phyloP scores from a whole-genome alignment of 139 green algal species.

The Tetradesmus lagerheimii region DNA sequence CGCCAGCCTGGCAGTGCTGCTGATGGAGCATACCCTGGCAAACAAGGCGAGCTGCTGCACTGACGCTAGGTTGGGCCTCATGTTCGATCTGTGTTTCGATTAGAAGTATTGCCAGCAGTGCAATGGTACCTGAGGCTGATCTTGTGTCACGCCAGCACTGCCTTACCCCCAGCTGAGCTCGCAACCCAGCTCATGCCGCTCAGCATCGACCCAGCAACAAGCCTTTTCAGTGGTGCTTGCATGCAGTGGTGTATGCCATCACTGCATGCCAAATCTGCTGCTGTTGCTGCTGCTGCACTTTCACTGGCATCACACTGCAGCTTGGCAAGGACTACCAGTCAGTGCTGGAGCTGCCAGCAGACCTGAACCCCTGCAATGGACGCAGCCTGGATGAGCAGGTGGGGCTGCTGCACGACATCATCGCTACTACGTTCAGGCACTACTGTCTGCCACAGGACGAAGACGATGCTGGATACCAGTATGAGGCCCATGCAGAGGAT shows the following conservation, averaged over 20 bases:
- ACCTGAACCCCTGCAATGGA: constrained; percentile 14
- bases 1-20: constrained; percentile 15
- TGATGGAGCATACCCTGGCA: constrained; percentile 23
- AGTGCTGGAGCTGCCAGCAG: constrained; percentile 28
- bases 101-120: no score
- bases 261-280: not conserved
- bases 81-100: no score
- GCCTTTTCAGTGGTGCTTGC: not conserved
- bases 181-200: no score
- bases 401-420: constrained; percentile 21
- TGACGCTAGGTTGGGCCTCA: not conserved
- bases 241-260: not conserved
- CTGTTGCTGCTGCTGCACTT: not conserved
- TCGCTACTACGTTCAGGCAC: not conserved
- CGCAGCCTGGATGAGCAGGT: constrained; percentile 39
- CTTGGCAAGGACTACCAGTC: constrained; percentile 26
- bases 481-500: not conserved
- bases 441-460: not conserved
- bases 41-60: constrained; percentile 18
- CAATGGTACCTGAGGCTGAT: no score
- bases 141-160: no score
- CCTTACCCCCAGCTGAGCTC: no score
- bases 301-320: not conserved
- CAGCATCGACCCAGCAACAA: no score
- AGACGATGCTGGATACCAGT: not conserved